Evolutionary conservation across 2,329 filamentous ascomycete species (phyloP).

Genomic region (Alternaria novae-zelandiae): DNA sequence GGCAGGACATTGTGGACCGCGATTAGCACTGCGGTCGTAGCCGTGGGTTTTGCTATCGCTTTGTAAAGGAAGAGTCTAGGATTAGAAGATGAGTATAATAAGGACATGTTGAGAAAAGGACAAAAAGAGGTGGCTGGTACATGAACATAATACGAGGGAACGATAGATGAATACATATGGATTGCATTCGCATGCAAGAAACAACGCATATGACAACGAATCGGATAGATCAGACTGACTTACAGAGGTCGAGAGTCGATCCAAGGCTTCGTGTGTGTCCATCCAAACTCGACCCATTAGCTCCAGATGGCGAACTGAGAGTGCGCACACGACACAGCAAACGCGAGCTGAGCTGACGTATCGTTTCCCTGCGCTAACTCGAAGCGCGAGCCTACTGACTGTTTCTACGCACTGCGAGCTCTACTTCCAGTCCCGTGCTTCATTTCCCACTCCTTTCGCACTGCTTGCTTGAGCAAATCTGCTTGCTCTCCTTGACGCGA

Average conservation of each 20-base stretch:
- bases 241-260: background rate
- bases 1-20: constrained; percentile 7
- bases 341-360: background rate
- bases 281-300: too few species aligned
- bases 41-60: constrained; percentile 26
- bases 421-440: background rate
- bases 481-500: background rate
- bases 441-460: background rate
- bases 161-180: background rate
- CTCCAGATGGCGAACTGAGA: background rate
- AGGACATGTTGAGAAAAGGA: background rate
- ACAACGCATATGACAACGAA: background rate
- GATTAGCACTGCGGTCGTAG: constrained; percentile 18
- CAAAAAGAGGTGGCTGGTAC: background rate
- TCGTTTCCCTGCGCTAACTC: background rate
- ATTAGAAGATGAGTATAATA: background rate
- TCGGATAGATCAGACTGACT: background rate
- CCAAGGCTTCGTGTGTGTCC: background rate
- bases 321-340: background rate
- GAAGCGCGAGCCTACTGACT: background rate
- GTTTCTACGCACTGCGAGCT: background rate
- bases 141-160: background rate
- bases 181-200: background rate
- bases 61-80: constrained; percentile 15
- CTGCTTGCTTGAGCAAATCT: background rate